Conservation (phyloP, 2,329 filamentous ascomycete genomes). For the Samsoniella hepiali region DNA sequence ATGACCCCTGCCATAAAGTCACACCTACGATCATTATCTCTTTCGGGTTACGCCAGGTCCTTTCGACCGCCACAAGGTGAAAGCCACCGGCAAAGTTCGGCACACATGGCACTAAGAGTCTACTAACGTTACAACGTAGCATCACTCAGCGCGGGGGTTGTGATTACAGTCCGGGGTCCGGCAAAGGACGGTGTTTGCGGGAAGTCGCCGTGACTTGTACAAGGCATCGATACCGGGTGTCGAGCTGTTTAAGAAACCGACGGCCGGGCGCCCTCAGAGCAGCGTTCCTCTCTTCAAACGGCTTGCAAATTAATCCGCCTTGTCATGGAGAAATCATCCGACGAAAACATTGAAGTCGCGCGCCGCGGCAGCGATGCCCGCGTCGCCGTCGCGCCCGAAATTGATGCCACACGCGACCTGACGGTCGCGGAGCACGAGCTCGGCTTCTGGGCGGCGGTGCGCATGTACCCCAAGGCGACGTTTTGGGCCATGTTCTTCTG, state of each 20-base stretch:
- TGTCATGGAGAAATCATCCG: constrained; percentile 3
- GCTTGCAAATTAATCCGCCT: no score
- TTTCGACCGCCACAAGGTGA: neutral
- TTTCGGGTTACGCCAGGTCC: no score
- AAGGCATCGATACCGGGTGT: neutral
- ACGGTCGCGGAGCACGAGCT: constrained; percentile 28
- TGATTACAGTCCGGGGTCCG: neutral
- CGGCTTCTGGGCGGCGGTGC: constrained; percentile 29
- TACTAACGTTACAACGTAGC: constrained; percentile 5
- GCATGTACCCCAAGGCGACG: constrained; percentile 38
- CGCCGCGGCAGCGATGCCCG: neutral
- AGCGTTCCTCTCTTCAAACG: neutral
- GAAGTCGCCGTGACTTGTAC: neutral
- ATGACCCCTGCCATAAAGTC: no score
- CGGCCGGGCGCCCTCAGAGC: neutral
- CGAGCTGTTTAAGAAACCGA: neutral
- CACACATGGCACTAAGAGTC: neutral
- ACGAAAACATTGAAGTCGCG: neutral
- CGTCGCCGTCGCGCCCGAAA: constrained; percentile 16
- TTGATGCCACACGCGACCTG: constrained; percentile 25
- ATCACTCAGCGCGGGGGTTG: neutral
- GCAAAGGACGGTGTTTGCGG: constrained; percentile 1
- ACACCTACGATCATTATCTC: no score
- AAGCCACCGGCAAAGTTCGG: constrained; percentile 6
- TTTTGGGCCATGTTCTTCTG: constrained; percentile 31